Conservation (phyloP, 805 yeast genomes). For the Hanseniaspora mollemarum region DNA sequence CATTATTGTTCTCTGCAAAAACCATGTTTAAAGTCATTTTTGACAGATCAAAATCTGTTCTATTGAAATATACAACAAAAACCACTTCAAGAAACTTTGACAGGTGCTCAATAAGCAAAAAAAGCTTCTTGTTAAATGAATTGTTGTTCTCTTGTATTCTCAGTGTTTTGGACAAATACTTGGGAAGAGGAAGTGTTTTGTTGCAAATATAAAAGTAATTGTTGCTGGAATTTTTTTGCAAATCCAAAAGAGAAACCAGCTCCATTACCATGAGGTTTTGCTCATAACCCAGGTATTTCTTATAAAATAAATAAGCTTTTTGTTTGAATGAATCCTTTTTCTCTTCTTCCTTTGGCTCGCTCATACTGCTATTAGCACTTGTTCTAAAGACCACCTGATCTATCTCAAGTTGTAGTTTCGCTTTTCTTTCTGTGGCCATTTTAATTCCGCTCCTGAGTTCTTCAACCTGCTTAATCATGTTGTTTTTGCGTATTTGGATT, state of each 20-base stretch:
- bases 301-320: not conserved
- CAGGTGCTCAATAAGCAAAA: conserved; percentile 10
- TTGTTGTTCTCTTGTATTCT: not conserved
- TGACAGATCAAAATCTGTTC: not conserved
- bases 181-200: conserved; percentile 4
- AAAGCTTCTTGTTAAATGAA: conserved; percentile 3
- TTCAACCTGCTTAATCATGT: not conserved
- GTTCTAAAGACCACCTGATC: not conserved
- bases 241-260: not conserved
- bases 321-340: not conserved
- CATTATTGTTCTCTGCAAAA: not conserved
- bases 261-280: not conserved
- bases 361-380: not conserved
- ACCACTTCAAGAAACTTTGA: conserved; percentile 1
- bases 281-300: not conserved
- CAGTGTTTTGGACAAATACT: conserved; percentile 1
- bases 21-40: conserved; percentile 5
- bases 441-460: not conserved
- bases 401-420: not conserved
- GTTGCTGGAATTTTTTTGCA: conserved; percentile 3
- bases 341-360: not conserved
- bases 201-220: conserved; percentile 12
- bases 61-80: not conserved
- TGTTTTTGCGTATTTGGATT: conserved; percentile 1
- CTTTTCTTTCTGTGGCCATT: not conserved